phyloP scores from a whole-genome alignment of 2,329 filamentous ascomycete genomes.

The Trichoderma breve region DNA sequence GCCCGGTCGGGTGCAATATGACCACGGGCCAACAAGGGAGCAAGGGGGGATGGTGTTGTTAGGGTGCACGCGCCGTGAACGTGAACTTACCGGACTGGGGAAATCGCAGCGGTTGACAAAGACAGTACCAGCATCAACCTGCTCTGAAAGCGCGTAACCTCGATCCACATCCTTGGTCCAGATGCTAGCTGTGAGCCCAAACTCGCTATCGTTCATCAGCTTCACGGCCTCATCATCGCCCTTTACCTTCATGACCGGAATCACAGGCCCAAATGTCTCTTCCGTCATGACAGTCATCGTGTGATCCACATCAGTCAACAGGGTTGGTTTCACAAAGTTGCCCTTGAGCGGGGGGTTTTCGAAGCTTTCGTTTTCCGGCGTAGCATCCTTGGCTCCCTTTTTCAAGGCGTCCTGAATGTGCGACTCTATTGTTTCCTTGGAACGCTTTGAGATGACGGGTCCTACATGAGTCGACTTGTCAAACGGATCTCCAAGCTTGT shows the following conservation, averaged over 20 bases:
- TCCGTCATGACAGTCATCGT: constrained; percentile 86
- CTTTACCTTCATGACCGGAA: constrained; percentile 84
- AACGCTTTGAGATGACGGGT: constrained; percentile 80
- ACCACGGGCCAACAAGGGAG: constrained; percentile 3
- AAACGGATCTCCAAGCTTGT: constrained; percentile 85
- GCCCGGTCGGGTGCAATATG: not conserved
- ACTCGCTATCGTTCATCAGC: constrained; percentile 93
- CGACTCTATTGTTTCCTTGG: constrained; percentile 70
- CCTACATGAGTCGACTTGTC: constrained; percentile 78
- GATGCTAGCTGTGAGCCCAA: constrained; percentile 92
- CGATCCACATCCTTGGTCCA: constrained; percentile 85
- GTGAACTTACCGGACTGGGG: constrained; percentile 74
- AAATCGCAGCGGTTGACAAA: constrained; percentile 95
- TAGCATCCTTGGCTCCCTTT: constrained; percentile 81
- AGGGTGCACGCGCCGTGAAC: constrained; percentile 27
- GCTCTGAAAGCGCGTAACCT: constrained; percentile 73
- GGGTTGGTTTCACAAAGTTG: constrained; percentile 84
- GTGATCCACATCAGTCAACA: constrained; percentile 77
- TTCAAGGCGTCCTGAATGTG: constrained; percentile 80
- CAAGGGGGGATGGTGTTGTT: not conserved
- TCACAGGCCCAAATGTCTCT: constrained; percentile 92
- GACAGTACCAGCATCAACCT: constrained; percentile 88
- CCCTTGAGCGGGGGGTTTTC: constrained; percentile 69
- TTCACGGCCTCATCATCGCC: constrained; percentile 75
- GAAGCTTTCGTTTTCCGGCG: constrained; percentile 79